phyloP scores from a whole-genome alignment of 768 basidiomycete genomes.

The Termitomyces bulborhizus region DNA sequence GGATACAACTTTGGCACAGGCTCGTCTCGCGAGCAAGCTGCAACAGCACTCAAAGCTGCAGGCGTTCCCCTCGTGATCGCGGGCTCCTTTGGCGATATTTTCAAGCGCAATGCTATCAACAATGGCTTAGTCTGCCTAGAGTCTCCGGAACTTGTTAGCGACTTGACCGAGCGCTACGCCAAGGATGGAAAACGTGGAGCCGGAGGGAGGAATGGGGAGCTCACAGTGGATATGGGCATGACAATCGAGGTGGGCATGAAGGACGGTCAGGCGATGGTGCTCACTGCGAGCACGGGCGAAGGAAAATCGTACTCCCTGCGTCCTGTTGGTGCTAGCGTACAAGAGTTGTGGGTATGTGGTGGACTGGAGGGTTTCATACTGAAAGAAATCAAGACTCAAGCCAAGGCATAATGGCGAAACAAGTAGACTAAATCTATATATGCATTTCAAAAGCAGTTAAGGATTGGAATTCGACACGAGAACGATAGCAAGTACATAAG shows the following conservation, averaged over 20 bases:
- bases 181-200: conserved; percentile 69
- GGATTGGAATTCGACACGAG: background rate
- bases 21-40: conserved; percentile 96
- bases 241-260: conserved; percentile 60
- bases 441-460: background rate
- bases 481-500: background rate
- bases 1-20: conserved; percentile 99
- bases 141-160: conserved; percentile 80
- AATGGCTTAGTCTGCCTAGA: conserved; percentile 96
- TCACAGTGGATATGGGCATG: conserved; percentile 76
- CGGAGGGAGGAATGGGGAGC: conserved; percentile 75
- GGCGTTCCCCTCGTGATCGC: conserved; percentile 91
- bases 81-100: conserved; percentile 99
- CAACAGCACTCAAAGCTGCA: conserved; percentile 92
- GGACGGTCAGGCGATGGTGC: conserved; percentile 62
- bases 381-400: conserved; percentile 52
- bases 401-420: conserved; percentile 2
- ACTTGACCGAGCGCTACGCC: conserved; percentile 72
- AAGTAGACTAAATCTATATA: background rate
- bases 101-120: conserved; percentile 98
- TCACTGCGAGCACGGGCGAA: conserved; percentile 30
- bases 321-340: conserved; percentile 87
- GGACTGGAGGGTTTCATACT: conserved; percentile 90
- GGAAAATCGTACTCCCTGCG: conserved; percentile 58
- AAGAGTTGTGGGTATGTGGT: conserved; percentile 95